Evolutionary conservation across 148 eudicot genomes (phyloP), one percentile per base, ranked within the genome.

Genomic region (Suaeda aralocaspica): DNA sequence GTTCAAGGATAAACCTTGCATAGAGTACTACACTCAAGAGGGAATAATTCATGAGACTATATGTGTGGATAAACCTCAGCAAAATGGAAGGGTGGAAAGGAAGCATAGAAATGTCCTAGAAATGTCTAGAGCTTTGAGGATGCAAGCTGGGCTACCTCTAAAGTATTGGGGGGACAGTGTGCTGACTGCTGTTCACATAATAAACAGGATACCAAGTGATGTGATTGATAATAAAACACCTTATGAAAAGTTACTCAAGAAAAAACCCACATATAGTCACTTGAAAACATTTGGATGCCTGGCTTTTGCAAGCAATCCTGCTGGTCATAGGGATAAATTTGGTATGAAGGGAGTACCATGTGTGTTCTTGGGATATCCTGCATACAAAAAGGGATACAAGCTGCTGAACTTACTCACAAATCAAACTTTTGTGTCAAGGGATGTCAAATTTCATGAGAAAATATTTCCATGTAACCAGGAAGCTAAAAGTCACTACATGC

Each of bases 91-190:
- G 14, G 30, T 24, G 2, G 31, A 55, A 55, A 55, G 30, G 0
- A 55, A 24, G 3, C 59, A 55, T 4, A 45, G 49, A 11, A 5
- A 45, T 45, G 1, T 45, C 9, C 6, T 45, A 5, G 49, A 45
- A 45, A 11, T 45, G 49, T 9, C 14, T 3, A 57, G 30, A 15
- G 60, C 60, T 15, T 24, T 57, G 28, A 22, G 28, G 4, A 18
- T 57, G n/a, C 60, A 57, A 3, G 2, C 30, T 11, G 16, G 30
- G 0, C 30, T 57, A 1, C 60, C 60, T 1, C 28, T 22, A 31
- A 57, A 57, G 29, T 57, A 22, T 15, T 57, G 60, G 60, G 60
- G 60, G 7, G 60, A 57, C 3, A 18, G 60, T 57, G 60, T 45
- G 16, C 12, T 45, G 9, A 8, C 14, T 45, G 49, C 49, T 4